Base-by-base conservation (phyloP, 768 basidiomycete species). In the Mycena vitilis region DNA sequence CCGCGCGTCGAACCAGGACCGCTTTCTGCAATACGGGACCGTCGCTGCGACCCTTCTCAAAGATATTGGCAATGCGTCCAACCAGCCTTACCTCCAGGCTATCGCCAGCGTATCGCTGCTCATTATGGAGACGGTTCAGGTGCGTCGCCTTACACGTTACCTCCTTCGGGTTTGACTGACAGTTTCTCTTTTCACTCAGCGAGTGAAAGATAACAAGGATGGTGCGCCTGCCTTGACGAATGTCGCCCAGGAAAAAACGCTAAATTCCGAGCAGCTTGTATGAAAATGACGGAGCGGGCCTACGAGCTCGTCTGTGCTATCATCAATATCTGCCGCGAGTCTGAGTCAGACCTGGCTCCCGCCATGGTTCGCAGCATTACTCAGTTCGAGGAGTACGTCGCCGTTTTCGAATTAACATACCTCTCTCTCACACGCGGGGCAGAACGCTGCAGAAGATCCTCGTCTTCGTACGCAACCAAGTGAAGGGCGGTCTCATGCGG, bases 21-120 rank as follows among this genome's bases (percentile, higher is more conserved):
- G 69, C 25, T 60, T 61, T 2, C 65, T 70, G 16, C 65, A 70
- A 20, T 66, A 70, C 22, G 69, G 69, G 10, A 63, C 49, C 13
- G 69, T 70, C 5, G 63, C 69, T 0, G 52, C 52, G 25, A 53
- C 53, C 18, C 60, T 70, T 9, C 44, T 70, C 12, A 70, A 71
- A 53, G 70, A 71, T 49, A 64, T 71, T 37, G 70, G 70, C 0
- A 71, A 71, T 55, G 70, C 70, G 6, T 34, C 52, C 2, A 71
- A 71, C 22, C 66, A 67, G 66, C 70, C 70, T 2, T 71, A 71
- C 23, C 4, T 71, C 20, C 70, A 71, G 47, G 70, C 70, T 4
- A 65, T 71, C 1, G 70, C 70, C 12, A 67, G 65, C 30, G 37
- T 71, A 0, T 47, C 70, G 34, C 61, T 60, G 56, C 57, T 71